Percentiles rank a stretch among this genome's conserved stretches.
These are phyloP conservation scores for Elongisporangium prolatum DNA, from an alignment of 352 stramenopile species.

Conservation along the genomic window DNA sequence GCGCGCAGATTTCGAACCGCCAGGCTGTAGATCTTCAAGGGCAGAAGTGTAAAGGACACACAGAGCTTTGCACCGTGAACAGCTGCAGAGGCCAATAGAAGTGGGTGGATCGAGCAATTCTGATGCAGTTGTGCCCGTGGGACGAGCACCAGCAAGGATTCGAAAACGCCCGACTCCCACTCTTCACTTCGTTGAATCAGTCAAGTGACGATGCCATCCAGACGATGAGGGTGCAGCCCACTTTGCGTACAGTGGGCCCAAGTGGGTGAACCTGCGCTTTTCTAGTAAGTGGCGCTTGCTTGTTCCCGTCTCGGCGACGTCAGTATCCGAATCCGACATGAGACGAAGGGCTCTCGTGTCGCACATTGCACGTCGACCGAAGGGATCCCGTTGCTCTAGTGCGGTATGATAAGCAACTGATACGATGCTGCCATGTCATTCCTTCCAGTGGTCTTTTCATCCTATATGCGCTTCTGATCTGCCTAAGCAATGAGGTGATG, in stretches of 20 bases:
- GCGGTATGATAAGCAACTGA: too few relatives aligned
- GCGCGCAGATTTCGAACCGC: not conserved
- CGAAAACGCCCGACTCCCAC: not conserved
- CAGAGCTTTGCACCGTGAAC: not conserved
- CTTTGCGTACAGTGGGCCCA: not conserved
- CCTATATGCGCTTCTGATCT: not conserved
- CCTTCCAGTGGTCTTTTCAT: not conserved
- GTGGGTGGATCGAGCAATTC: not conserved
- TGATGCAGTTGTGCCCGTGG: not conserved
- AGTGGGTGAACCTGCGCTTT: not conserved
- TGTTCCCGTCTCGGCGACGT: too few relatives aligned
- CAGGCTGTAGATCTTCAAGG: not conserved
- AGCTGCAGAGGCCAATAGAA: not conserved
- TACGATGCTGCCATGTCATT: not conserved
- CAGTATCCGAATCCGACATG: too few relatives aligned
- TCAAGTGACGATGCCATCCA: not conserved
- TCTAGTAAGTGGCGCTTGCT: not conserved
- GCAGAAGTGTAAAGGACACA: not conserved
- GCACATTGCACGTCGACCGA: not conserved
- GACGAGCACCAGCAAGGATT: not conserved
- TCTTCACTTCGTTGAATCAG: not conserved
- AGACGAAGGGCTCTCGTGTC: not conserved
- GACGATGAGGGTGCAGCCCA: not conserved
- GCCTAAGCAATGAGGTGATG: not conserved
- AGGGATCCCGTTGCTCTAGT: not conserved